A percentile compares a stretch with the other conserved stretches of the same genome.
Evolutionary conservation across 495 filamentous ascomycete genomes (phyloP).

Genomic region (Terfezia boudieri): DNA sequence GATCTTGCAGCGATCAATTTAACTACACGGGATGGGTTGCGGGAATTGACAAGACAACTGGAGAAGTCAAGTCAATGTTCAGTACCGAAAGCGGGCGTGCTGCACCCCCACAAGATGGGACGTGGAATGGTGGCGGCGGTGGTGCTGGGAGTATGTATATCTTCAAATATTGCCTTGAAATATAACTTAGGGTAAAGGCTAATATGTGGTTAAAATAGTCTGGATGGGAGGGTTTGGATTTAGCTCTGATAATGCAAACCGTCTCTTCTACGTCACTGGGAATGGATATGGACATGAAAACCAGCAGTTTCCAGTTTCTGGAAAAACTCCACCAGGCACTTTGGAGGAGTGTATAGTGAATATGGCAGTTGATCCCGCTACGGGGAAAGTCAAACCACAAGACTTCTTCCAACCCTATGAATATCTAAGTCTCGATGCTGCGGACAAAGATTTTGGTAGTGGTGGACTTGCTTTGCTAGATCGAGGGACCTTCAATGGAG

Average conservation of each 20-base stretch:
- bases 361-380: constrained; percentile 14
- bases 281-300: constrained; percentile 24
- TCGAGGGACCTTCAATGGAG: constrained; percentile 21
- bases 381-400: constrained; percentile 19
- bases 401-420: constrained; percentile 28
- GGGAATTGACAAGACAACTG: constrained; percentile 18
- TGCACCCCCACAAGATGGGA: constrained; percentile 13
- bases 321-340: constrained; percentile 17
- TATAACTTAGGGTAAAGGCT: too few relatives aligned
- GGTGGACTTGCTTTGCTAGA: constrained; percentile 23
- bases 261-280: constrained; percentile 24
- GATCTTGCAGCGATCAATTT: constrained; percentile 19
- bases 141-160: constrained; percentile 17
- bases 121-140: constrained; percentile 19
- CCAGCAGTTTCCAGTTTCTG: constrained; percentile 20
- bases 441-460: constrained; percentile 24
- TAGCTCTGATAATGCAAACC: constrained; percentile 20
- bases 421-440: constrained; percentile 23
- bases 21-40: constrained; percentile 26
- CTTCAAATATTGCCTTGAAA: too few relatives aligned
- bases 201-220: constrained; percentile 1
- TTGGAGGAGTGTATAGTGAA: constrained; percentile 23
- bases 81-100: constrained; percentile 21
- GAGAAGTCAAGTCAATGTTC: constrained; percentile 14
- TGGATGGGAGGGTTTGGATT: constrained; percentile 26